Evolutionary conservation across 1,139 yeast species (phyloP).

Genomic region (Hansenula lynferdii): DNA sequence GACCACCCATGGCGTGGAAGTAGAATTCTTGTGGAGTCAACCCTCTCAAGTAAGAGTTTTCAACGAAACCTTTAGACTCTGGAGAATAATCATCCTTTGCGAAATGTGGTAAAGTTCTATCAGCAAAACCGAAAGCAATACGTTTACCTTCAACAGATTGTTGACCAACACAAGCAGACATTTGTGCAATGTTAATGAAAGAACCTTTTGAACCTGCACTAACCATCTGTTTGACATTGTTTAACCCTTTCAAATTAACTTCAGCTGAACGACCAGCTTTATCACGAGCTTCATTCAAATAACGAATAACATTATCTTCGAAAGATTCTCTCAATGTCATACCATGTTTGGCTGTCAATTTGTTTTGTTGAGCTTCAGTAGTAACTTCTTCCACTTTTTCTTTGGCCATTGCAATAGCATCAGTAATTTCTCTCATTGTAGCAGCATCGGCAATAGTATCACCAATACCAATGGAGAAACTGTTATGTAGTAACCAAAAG

Average conservation of each 20-base stretch:
- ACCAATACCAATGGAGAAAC: constrained; percentile 99
- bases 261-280: constrained; percentile 99
- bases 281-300: constrained; percentile 97
- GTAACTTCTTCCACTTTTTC: constrained; percentile 91
- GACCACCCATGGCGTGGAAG: constrained; percentile 99
- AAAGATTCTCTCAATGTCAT: constrained; percentile 98
- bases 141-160: constrained; percentile 99
- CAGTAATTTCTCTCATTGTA: constrained; percentile 90
- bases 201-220: constrained; percentile 99
- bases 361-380: constrained; percentile 83
- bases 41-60: constrained; percentile 95
- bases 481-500: constrained; percentile 94
- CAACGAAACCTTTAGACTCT: constrained; percentile 96
- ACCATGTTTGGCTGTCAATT: constrained; percentile 95
- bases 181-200: constrained; percentile 95
- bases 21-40: constrained; percentile 98
- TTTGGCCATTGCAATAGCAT: constrained; percentile 90
- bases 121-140: constrained; percentile 95
- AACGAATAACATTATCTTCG: constrained; percentile 95
- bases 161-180: constrained; percentile 99
- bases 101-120: constrained; percentile 95
- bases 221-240: constrained; percentile 98
- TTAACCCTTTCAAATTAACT: constrained; percentile 87
- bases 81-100: constrained; percentile 98
- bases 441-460: constrained; percentile 98